Base-by-base conservation (phyloP, 768 basidiomycete species). In the Russula ochroleuca region DNA sequence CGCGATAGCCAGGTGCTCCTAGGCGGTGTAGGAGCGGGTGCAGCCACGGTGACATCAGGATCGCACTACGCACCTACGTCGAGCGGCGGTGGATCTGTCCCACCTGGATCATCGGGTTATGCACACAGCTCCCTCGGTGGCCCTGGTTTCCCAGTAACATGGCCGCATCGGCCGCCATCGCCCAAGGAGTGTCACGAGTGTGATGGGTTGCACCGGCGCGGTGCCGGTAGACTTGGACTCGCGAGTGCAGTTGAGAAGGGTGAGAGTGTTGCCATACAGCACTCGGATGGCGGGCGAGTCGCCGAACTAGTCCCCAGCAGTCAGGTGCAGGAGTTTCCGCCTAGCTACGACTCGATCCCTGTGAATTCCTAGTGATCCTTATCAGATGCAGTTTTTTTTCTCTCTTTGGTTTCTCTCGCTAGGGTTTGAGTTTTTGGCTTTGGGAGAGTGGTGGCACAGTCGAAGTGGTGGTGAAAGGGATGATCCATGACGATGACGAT, bases 111-210 rank as follows among this genome's bases (percentile, higher is more conserved):
- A 8, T 48, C 35, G 23, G 54, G 54, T 25, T 33, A 43, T 17
- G 59, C 41, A 1, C 57, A 33, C 23, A 25, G 45, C 35, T 55
- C 67, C 5, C 38, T 41, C 17, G 21, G 57, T 38, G 19, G 13
- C 19, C 53, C 57, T 37, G 50, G 25, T 21, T 25, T 57, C 41
- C 50, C 57, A 0, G 14, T 52, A 35, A 54, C 63, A 45, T 65
- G 55, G 62, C 59, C 67, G 14, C 61, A 57, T 15, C 67, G 59
- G 1, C 65, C 67, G 49, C 37, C 59, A 45, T 59, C 60, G 5
- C 10, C 45, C 35, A 75, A 75, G 64, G 74, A 75, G 71, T 67
- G 67, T 43, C n/a, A n/a, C n/a, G n/a, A n/a, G n/a, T n/a, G n/a
- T n/a, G 74, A 75, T 70, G 72, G 70, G 56, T 50, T 28, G 51